Conservation (phyloP, 257 asterid species). For the Jasminum sambac region DNA sequence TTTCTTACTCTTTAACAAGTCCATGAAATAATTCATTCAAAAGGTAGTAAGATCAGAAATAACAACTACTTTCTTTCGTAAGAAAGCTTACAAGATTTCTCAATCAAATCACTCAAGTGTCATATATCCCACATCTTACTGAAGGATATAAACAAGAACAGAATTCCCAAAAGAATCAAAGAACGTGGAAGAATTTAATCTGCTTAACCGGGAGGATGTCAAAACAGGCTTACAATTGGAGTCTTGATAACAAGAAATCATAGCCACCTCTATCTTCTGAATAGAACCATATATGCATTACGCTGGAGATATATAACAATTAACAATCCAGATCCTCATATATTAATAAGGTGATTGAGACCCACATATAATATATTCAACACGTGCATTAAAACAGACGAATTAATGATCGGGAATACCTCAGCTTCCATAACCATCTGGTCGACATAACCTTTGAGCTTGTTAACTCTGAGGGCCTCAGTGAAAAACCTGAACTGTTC, state of each 20-base stretch:
- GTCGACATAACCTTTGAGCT: slow-evolving; percentile 49
- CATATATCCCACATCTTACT: not conserved
- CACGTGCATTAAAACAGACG: not conserved
- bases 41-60: not conserved
- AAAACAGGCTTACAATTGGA: not conserved
- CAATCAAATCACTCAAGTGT: not conserved
- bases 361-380: not conserved
- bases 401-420: slow-evolving; percentile 23
- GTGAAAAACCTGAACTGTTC: slow-evolving; percentile 61
- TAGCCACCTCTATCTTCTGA: not conserved
- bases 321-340: not conserved
- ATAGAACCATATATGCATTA: not conserved
- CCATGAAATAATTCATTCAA: too few species aligned
- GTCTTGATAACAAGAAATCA: not conserved
- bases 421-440: slow-evolving; percentile 51
- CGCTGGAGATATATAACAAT: not conserved
- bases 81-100: not conserved
- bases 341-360: not conserved
- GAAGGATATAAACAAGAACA: not conserved
- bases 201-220: not conserved
- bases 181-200: not conserved
- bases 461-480: slow-evolving; percentile 46
- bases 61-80: not conserved
- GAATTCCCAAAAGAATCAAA: not conserved
- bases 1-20: too few species aligned